Conservation (phyloP, 2,329 filamentous ascomycete genomes). For the Dothideomycetes sp. region DNA sequence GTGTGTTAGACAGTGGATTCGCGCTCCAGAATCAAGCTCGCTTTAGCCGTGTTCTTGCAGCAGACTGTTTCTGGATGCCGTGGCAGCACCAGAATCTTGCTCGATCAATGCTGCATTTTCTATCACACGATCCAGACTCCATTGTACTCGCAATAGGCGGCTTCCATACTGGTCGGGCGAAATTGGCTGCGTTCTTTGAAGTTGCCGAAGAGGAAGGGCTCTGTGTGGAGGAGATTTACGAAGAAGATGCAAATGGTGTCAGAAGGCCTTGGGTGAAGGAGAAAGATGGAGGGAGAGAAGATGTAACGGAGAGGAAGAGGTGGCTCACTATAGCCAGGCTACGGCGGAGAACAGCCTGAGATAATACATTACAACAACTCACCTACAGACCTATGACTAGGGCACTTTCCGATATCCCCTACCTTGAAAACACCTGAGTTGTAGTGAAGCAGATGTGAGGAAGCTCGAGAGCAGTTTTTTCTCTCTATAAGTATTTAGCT, state of each 20-base stretch:
- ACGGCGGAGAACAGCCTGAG: neutral
- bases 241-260: conserved; percentile 54
- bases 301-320: conserved; percentile 52
- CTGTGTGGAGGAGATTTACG: conserved; percentile 54
- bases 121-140: conserved; percentile 34
- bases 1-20: conserved; percentile 36
- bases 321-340: conserved; percentile 53
- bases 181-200: conserved; percentile 57
- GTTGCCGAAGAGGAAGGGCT: conserved; percentile 41
- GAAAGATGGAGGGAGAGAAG: conserved; percentile 49
- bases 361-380: too few species aligned
- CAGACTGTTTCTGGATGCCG: conserved; percentile 68
- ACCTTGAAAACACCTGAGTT: too few species aligned
- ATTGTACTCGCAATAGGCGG: conserved; percentile 56
- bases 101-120: conserved; percentile 51
- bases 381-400: too few species aligned
- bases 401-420: too few species aligned
- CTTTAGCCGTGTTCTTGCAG: conserved; percentile 56
- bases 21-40: conserved; percentile 21
- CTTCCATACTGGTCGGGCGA: conserved; percentile 59
- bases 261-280: conserved; percentile 48
- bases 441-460: too few species aligned
- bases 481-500: too few species aligned
- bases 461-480: too few species aligned
- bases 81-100: conserved; percentile 58